Conservation (phyloP, 495 filamentous ascomycete genomes). For the Hypoxylon crocopeplum region DNA sequence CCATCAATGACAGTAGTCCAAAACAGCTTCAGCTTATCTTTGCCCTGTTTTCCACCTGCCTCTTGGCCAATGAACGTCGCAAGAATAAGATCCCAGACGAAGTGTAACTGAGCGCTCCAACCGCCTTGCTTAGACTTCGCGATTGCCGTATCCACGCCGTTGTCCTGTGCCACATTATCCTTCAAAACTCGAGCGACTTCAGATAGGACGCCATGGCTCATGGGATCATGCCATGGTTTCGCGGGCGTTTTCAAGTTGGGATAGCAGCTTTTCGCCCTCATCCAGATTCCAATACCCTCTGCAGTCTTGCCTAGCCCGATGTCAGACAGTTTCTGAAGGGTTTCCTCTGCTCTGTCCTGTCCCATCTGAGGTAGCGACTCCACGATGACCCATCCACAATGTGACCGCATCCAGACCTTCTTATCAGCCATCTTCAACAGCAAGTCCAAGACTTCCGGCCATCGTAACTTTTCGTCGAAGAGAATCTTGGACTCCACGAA, state of each 20-base stretch:
- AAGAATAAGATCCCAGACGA: conserved; percentile 85
- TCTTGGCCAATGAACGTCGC: conserved; percentile 48
- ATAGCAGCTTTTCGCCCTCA: conserved; percentile 68
- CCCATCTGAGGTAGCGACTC: conserved; percentile 58
- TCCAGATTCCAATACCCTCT: conserved; percentile 90
- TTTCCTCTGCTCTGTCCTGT: conserved; percentile 60
- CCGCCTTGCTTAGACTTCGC: conserved; percentile 57
- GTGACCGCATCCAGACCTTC: conserved; percentile 88
- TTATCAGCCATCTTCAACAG: conserved; percentile 64
- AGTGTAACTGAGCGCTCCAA: conserved; percentile 82
- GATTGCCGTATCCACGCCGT: conserved; percentile 51
- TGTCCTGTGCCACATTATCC: conserved; percentile 68
- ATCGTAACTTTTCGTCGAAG: conserved; percentile 63
- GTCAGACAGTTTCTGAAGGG: conserved; percentile 66
- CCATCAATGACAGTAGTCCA: conserved; percentile 91
- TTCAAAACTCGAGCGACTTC: conserved; percentile 78
- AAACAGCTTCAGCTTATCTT: conserved; percentile 71
- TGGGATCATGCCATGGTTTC: conserved; percentile 79
- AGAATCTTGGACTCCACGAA: conserved; percentile 80
- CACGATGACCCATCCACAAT: conserved; percentile 77
- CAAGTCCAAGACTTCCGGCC: conserved; percentile 66
- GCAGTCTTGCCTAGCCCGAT: conserved; percentile 74
- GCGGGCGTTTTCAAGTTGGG: conserved; percentile 67
- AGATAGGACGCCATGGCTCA: conserved; percentile 66
- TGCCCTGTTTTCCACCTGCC: conserved; percentile 40